These are phyloP conservation scores for Pichia norvegensis DNA, from an alignment of 1,139 yeast species.

Conservation along the genomic window DNA sequence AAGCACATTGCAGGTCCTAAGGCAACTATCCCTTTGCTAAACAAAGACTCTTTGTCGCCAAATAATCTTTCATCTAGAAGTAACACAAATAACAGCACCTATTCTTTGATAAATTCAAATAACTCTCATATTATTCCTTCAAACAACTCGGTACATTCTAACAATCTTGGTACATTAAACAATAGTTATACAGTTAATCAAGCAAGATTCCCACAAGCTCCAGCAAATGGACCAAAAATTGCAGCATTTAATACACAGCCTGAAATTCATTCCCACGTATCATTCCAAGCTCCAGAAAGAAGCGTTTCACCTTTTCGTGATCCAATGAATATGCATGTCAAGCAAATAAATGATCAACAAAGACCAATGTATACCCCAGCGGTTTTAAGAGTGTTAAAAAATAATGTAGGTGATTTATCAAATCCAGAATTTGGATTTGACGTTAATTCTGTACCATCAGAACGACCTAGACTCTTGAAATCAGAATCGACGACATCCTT, in stretches of 20 bases:
- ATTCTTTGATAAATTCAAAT: neutral
- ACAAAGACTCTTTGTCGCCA: neutral
- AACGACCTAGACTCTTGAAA: conserved; percentile 17
- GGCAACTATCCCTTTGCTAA: neutral
- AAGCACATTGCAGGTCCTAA: neutral
- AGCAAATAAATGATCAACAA: conserved; percentile 64
- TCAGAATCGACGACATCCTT: conserved; percentile 22
- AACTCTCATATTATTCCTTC: neutral
- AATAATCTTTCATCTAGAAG: neutral
- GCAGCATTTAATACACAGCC: conserved; percentile 1
- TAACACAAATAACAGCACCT: neutral
- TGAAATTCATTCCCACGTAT: conserved; percentile 6
- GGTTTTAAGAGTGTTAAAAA: conserved; percentile 46
- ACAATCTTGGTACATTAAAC: neutral
- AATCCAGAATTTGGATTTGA: conserved; percentile 9
- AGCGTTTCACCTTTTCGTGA: conserved; percentile 27
- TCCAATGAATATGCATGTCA: conserved; percentile 25
- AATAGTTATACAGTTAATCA: neutral
- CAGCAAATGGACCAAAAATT: neutral
- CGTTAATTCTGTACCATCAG: conserved; percentile 6
- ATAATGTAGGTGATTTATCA: conserved; percentile 5
- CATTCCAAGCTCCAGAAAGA: conserved; percentile 17
- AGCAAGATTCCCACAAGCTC: neutral
- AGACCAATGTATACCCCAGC: conserved; percentile 89
- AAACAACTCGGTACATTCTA: neutral